phyloP scores from a whole-genome alignment of 805 yeast genomes.

The Pichia pseudocactophila region DNA sequence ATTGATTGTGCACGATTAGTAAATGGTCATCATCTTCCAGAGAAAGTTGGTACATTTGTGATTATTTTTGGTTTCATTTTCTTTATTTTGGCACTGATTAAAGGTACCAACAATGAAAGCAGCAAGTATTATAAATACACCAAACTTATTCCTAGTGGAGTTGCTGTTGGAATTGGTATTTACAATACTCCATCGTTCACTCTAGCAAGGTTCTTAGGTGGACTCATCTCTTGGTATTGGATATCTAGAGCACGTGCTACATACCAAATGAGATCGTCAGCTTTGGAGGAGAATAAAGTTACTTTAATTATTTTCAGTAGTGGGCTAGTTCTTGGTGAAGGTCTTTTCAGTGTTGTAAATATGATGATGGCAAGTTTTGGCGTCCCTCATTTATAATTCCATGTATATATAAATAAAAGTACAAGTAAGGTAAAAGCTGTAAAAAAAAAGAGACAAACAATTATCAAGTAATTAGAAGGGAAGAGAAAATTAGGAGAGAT shows the following conservation, averaged over 20 bases:
- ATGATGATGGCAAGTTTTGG: conserved; percentile 68
- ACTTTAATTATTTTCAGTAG: conserved; percentile 80
- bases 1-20: conserved; percentile 90
- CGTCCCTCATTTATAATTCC: conserved; percentile 45
- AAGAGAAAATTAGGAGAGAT: conserved; percentile 1
- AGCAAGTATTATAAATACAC: conserved; percentile 5
- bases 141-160: conserved; percentile 76
- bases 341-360: conserved; percentile 73
- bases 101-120: conserved; percentile 17
- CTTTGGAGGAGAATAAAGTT: conserved; percentile 34
- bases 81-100: conserved; percentile 57
- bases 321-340: conserved; percentile 92
- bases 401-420: neutral
- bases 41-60: conserved; percentile 55
- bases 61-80: conserved; percentile 57
- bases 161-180: conserved; percentile 95
- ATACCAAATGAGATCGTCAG: conserved; percentile 24
- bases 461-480: neutral
- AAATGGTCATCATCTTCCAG: conserved; percentile 85
- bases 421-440: neutral
- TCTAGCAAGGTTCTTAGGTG: conserved; percentile 87
- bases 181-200: conserved; percentile 93
- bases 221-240: conserved; percentile 58
- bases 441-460: neutral
- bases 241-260: conserved; percentile 14